Evolutionary conservation across 148 eudicot genomes (phyloP).

Genomic region (Vaccinium darrowii): DNA sequence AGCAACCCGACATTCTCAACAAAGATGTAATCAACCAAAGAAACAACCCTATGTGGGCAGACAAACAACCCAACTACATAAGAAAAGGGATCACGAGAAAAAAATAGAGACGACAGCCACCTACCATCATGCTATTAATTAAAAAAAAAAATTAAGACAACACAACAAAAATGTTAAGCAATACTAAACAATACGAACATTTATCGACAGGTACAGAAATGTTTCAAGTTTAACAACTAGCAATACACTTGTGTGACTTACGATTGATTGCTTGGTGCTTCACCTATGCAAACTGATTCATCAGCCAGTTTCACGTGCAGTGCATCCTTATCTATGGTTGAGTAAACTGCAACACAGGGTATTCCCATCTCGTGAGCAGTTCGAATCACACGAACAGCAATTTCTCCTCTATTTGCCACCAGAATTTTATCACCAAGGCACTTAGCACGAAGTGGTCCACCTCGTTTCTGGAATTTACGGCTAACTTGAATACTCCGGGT

Average conservation of each 20-base stretch:
- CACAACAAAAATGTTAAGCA: neutral
- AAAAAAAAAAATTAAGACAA: neutral
- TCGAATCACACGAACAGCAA: constrained; percentile 94
- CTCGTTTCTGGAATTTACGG: constrained; percentile 46
- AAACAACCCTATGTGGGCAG: neutral
- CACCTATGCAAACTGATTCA: constrained; percentile 96
- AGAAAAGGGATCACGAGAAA: neutral
- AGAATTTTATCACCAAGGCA: constrained; percentile 75
- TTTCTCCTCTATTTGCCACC: constrained; percentile 97
- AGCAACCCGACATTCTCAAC: neutral
- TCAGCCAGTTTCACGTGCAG: constrained; percentile 95
- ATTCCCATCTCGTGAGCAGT: constrained; percentile 99
- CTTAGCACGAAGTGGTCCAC: constrained; percentile 74
- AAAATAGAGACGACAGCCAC: neutral
- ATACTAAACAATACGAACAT: neutral
- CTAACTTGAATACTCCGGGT: constrained; percentile 40
- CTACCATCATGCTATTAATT: neutral
- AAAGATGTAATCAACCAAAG: neutral
- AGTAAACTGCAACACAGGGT: constrained; percentile 97
- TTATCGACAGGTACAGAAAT: neutral
- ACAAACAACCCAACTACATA: neutral
- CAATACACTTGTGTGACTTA: constrained; percentile 35
- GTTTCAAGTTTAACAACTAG: neutral
- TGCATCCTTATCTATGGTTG: constrained; percentile 96
- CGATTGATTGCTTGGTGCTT: constrained; percentile 99